These are phyloP conservation scores for Fusarium citri DNA, from an alignment of 2,329 filamentous ascomycete species.

Conservation along the genomic window DNA sequence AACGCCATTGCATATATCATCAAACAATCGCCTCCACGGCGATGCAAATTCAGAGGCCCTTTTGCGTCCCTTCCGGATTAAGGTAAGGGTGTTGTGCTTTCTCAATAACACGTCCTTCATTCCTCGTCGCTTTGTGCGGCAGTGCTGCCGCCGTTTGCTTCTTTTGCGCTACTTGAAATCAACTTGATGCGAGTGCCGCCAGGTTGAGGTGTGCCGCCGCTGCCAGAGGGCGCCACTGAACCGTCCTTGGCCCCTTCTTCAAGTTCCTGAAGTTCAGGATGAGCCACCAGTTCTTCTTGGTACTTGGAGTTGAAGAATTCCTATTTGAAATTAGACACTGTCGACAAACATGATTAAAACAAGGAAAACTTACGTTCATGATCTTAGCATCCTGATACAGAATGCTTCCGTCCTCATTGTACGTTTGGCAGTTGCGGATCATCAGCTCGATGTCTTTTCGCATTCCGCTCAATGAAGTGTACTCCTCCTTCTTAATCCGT, in stretches of 20 bases:
- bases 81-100: conserved; percentile 1
- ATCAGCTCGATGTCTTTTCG: conserved; percentile 84
- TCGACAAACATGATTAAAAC: neutral
- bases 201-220: conserved; percentile 73
- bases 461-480: conserved; percentile 83
- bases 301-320: conserved; percentile 67
- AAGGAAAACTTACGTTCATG: conserved; percentile 76
- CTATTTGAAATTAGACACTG: conserved; percentile 56
- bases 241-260: conserved; percentile 59
- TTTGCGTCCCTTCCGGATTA: conserved; percentile 12
- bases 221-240: conserved; percentile 64
- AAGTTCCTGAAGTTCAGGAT: conserved; percentile 67
- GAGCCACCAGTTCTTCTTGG: conserved; percentile 64
- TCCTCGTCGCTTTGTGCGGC: conserved; percentile 66
- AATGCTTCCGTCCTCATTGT: conserved; percentile 95
- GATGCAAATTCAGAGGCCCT: conserved; percentile 27
- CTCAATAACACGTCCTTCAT: conserved; percentile 42
- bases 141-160: conserved; percentile 54
- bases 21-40: conserved; percentile 42
- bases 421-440: conserved; percentile 91
- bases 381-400: conserved; percentile 92
- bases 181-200: conserved; percentile 77
- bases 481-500: conserved; percentile 97
- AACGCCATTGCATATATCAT: conserved; percentile 50
- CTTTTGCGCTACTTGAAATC: conserved; percentile 58